Conservation (phyloP, 2,329 filamentous ascomycete genomes). For the Trichoderma koningii region DNA sequence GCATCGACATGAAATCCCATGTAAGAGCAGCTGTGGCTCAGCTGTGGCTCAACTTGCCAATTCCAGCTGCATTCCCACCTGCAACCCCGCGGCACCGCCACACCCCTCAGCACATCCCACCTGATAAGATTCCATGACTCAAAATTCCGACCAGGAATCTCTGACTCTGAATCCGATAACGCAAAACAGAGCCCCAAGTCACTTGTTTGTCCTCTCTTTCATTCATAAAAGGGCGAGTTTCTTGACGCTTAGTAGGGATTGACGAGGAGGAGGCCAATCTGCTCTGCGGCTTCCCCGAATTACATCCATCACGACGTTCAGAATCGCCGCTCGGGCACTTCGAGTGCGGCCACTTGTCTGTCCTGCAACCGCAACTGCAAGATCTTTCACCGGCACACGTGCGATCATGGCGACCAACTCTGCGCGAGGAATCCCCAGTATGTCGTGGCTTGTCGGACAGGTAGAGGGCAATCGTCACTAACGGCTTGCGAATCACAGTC, state of each 20-base stretch:
- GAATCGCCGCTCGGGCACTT: constrained; percentile 57
- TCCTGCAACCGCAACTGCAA: constrained; percentile 39
- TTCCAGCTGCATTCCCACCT: background rate
- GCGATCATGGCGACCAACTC: constrained; percentile 62
- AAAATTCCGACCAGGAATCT: constrained; percentile 25
- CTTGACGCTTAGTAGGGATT: constrained; percentile 11
- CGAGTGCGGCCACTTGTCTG: constrained; percentile 57
- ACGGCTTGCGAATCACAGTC: constrained; percentile 39
- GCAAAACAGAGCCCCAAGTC: constrained; percentile 2
- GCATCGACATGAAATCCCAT: background rate
- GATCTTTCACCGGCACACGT: constrained; percentile 46
- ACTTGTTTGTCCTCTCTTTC: background rate
- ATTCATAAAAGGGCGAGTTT: constrained; percentile 7
- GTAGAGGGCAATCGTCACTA: constrained; percentile 26
- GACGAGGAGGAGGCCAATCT: constrained; percentile 38
- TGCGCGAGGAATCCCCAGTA: constrained; percentile 48
- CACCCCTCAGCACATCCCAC: constrained; percentile 31
- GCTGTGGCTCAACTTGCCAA: constrained; percentile 18
- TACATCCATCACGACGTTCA: constrained; percentile 49
- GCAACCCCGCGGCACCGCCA: constrained; percentile 30
- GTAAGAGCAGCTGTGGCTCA: constrained; percentile 1
- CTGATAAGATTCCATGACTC: constrained; percentile 29
- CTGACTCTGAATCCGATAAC: constrained; percentile 16
- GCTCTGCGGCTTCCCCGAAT: constrained; percentile 42
- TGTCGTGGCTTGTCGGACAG: constrained; percentile 15